Percentiles rank a stretch among this genome's conserved stretches.
These are phyloP conservation scores for Acacia concinna DNA, from an alignment of 331 rosid species.

Conservation along the genomic window DNA sequence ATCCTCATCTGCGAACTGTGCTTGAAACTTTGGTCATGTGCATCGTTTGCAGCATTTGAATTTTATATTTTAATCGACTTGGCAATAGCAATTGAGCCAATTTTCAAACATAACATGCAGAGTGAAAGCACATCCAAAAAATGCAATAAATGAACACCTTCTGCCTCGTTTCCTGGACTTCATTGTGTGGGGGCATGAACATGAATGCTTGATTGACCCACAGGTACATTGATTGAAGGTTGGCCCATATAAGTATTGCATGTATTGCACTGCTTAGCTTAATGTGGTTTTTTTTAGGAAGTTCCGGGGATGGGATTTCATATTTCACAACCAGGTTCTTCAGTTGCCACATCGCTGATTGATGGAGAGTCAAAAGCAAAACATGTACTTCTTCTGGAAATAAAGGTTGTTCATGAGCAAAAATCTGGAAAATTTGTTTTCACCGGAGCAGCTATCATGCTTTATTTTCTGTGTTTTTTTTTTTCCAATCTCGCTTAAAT, in stretches of 20 bases:
- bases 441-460: constrained; percentile 23
- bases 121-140: constrained; percentile 95
- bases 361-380: constrained; percentile 99
- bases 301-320: constrained; percentile 99
- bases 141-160: constrained; percentile 97
- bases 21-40: constrained; percentile 23
- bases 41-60: constrained; percentile 20
- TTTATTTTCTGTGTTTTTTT: constrained; percentile 1
- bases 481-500: constrained; percentile 17
- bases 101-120: constrained; percentile 51
- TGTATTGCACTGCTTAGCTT: constrained; percentile 13
- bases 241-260: neutral
- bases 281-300: constrained; percentile 63
- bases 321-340: constrained; percentile 98
- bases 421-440: constrained; percentile 15
- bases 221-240: constrained; percentile 54
- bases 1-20: neutral
- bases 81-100: constrained; percentile 33
- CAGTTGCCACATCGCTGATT: constrained; percentile 97
- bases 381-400: constrained; percentile 91
- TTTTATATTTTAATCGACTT: constrained; percentile 20
- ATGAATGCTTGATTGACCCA: constrained; percentile 94
- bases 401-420: constrained; percentile 62
- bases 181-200: constrained; percentile 98
- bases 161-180: constrained; percentile 95